A percentile compares a stretch with the other conserved stretches of the same genome.
Evolutionary conservation across 768 basidiomycete species (phyloP).

Genomic region (Macrocybe gigantea): DNA sequence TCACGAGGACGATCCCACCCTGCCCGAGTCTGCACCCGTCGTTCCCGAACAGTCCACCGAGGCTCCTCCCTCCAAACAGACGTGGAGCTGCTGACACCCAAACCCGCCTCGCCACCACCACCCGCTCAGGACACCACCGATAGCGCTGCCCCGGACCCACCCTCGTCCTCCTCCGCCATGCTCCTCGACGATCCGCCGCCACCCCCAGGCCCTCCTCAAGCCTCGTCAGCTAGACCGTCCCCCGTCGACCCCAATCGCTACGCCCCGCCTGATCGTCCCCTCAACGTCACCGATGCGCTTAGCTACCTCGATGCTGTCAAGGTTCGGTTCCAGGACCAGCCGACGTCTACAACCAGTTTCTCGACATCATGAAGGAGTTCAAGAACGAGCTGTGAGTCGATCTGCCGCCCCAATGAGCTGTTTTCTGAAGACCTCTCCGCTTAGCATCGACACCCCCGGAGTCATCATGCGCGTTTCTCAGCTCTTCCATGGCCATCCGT

Average conservation of each 20-base stretch:
- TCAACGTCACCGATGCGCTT: conserved; percentile 92
- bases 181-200: conserved; percentile 8
- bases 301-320: conserved; percentile 94
- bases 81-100: no score
- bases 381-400: conserved; percentile 82
- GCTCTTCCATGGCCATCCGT: conserved; percentile 85
- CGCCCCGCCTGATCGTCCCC: conserved; percentile 45
- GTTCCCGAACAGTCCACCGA: no score
- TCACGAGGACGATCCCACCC: no score
- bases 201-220: conserved; percentile 7
- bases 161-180: conserved; percentile 7
- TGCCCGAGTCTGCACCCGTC: no score
- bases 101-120: no score
- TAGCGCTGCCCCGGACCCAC: not conserved
- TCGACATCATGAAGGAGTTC: conserved; percentile 99
- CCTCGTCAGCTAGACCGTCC: conserved; percentile 1
- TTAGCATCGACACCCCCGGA: conserved; percentile 93
- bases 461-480: conserved; percentile 94
- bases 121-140: no score
- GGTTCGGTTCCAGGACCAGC: conserved; percentile 82
- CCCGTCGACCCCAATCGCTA: conserved; percentile 25
- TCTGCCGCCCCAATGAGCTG: not conserved
- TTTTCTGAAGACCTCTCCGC: conserved; percentile 27
- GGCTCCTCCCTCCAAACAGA: no score
- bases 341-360: conserved; percentile 92